Conservation (phyloP, 179 eudicot species). For the Vitellaria paradoxa region DNA sequence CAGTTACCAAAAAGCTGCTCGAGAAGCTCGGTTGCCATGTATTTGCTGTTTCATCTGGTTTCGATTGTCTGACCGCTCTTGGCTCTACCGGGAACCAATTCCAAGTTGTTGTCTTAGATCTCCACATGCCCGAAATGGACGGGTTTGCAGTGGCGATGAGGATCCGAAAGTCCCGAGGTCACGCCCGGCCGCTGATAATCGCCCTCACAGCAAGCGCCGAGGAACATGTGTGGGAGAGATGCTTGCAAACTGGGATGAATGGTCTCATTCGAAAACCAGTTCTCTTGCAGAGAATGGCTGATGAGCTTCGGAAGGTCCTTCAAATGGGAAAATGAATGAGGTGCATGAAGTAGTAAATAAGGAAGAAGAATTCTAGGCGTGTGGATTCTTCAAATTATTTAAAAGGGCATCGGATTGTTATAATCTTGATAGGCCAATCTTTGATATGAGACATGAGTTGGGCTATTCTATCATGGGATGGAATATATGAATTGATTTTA, state of each 20-base stretch:
- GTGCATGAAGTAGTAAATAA: not conserved
- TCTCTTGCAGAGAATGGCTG: slow-evolving; percentile 54
- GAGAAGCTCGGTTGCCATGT: slow-evolving; percentile 69
- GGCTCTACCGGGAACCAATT: slow-evolving; percentile 28
- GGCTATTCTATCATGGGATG: too few species aligned
- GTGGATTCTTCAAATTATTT: not conserved
- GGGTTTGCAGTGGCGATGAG: slow-evolving; percentile 52
- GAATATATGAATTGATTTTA: too few species aligned
- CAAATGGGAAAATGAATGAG: slow-evolving; percentile 34
- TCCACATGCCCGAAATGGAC: slow-evolving; percentile 54
- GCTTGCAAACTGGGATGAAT: slow-evolving; percentile 55
- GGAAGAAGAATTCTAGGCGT: not conserved
- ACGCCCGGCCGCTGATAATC: slow-evolving; percentile 56
- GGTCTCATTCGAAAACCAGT: slow-evolving; percentile 73
- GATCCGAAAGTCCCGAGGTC: slow-evolving; percentile 45
- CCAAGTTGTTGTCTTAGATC: slow-evolving; percentile 54
- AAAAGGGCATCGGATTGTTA: not conserved
- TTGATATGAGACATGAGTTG: too few species aligned
- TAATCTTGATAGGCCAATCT: too few species aligned
- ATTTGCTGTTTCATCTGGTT: slow-evolving; percentile 49
- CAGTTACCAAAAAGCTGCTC: slow-evolving; percentile 56
- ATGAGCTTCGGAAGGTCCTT: slow-evolving; percentile 61
- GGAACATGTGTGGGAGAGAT: slow-evolving; percentile 49
- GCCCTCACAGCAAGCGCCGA: slow-evolving; percentile 59
- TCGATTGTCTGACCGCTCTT: slow-evolving; percentile 49